These are phyloP conservation scores for Eimeria praecox DNA, from an alignment of 169 alveolate genomes.

Conservation along the genomic window DNA sequence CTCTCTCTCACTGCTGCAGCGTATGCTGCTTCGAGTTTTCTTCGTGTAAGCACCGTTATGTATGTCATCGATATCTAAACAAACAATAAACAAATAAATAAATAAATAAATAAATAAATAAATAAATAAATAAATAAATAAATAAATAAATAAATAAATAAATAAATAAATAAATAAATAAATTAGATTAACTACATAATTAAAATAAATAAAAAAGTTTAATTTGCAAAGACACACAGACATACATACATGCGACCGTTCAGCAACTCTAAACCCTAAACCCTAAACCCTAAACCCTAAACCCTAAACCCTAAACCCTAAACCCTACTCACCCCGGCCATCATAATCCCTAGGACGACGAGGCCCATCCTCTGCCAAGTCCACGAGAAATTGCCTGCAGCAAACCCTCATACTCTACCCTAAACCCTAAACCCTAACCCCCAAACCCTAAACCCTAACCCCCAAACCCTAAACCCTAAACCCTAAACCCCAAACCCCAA, in stretches of 20 bases:
- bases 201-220: too few relatives aligned
- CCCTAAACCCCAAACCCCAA: constrained; percentile 43
- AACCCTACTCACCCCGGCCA: constrained; percentile 40
- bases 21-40: constrained; percentile 58
- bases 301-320: constrained; percentile 5
- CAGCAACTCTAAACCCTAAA: too few relatives aligned
- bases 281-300: constrained; percentile 3
- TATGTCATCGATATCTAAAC: constrained; percentile 46
- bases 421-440: too few relatives aligned
- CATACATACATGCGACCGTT: too few relatives aligned
- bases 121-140: neutral
- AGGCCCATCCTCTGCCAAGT: constrained; percentile 52
- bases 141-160: too few relatives aligned
- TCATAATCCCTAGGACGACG: constrained; percentile 36
- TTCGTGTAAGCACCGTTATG: constrained; percentile 54
- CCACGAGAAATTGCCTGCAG: constrained; percentile 46
- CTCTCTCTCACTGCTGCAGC: constrained; percentile 40
- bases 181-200: neutral
- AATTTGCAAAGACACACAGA: too few relatives aligned
- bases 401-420: too few relatives aligned
- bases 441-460: constrained; percentile 6
- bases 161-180: neutral
- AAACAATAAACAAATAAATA: neutral
- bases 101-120: neutral
- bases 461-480: constrained; percentile 48